Evolutionary conservation across 2,329 filamentous ascomycete genomes (phyloP).

Genomic region (Xylariaceae sp.): DNA sequence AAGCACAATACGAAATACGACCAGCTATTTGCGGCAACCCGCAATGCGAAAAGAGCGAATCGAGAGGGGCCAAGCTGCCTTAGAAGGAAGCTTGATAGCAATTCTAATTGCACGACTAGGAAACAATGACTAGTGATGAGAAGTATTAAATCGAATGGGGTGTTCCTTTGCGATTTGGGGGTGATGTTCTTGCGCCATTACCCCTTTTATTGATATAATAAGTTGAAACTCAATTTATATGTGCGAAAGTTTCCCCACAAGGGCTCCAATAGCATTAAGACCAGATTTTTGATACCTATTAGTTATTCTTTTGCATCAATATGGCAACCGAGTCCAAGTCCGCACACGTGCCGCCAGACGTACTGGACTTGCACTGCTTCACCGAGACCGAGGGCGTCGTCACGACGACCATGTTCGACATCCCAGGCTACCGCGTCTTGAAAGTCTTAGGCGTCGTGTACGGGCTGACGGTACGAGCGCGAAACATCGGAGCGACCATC

Average conservation of each 20-base stretch:
- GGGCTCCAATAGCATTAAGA: not conserved
- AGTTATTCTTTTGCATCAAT: not conserved
- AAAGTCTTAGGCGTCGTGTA: conserved; percentile 61
- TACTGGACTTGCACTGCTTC: conserved; percentile 59
- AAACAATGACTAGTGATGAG: not conserved
- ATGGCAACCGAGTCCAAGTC: not conserved
- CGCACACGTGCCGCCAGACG: conserved; percentile 43
- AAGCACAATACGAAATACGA: conserved; percentile 8
- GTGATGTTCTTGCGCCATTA: not conserved
- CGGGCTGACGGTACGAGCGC: conserved; percentile 58
- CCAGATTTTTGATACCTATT: not conserved
- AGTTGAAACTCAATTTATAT: not conserved
- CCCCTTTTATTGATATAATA: not conserved
- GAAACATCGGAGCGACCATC: conserved; percentile 60
- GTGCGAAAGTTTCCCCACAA: not conserved
- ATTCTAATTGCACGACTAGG: not conserved
- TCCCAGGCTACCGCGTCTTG: conserved; percentile 62
- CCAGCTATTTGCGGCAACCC: conserved; percentile 12
- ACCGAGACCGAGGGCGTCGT: conserved; percentile 64
- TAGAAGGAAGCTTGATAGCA: not conserved
- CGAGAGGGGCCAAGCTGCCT: not conserved
- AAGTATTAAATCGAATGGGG: not conserved
- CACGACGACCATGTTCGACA: conserved; percentile 65
- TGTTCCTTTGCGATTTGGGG: not conserved
- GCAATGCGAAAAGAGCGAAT: conserved; percentile 6